Conservation (phyloP, 2,329 filamentous ascomycete species). For the Cytospora piceicola region DNA sequence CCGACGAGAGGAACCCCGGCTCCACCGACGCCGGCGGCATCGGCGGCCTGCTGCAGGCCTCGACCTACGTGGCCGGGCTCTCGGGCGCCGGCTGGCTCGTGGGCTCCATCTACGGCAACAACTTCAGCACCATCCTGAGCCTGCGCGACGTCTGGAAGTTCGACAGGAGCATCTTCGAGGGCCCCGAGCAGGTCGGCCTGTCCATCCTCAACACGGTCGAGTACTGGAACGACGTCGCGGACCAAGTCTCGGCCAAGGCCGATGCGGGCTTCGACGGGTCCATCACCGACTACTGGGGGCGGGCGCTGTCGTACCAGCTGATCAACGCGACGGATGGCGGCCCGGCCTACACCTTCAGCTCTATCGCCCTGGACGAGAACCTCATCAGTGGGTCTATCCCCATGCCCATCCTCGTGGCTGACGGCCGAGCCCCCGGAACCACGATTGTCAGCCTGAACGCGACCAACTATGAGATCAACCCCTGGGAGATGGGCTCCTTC, state of each 20-base stretch:
- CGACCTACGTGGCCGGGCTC: slow-evolving; percentile 80
- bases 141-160: slow-evolving; percentile 52
- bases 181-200: slow-evolving; percentile 37
- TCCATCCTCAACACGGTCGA: slow-evolving; percentile 37
- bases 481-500: slow-evolving; percentile 69
- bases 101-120: slow-evolving; percentile 82
- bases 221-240: slow-evolving; percentile 65
- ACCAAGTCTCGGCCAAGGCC: slow-evolving; percentile 63
- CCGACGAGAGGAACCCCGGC: slow-evolving; percentile 71
- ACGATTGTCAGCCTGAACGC: slow-evolving; percentile 56
- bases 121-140: slow-evolving; percentile 71
- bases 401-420: slow-evolving; percentile 55
- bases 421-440: slow-evolving; percentile 50
- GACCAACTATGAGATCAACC: slow-evolving; percentile 67
- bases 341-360: slow-evolving; percentile 79
- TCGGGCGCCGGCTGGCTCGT: slow-evolving; percentile 86
- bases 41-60: slow-evolving; percentile 77
- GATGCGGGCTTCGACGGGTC: slow-evolving; percentile 69
- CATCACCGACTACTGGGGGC: slow-evolving; percentile 88
- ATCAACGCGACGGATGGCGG: slow-evolving; percentile 77
- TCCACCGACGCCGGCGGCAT: slow-evolving; percentile 68
- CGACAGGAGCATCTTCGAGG: slow-evolving; percentile 41
- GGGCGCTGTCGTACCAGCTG: slow-evolving; percentile 84
- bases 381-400: slow-evolving; percentile 50
- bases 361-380: slow-evolving; percentile 51